phyloP scores from a whole-genome alignment of 306 rosid genomes.

The Rubus idaeus region DNA sequence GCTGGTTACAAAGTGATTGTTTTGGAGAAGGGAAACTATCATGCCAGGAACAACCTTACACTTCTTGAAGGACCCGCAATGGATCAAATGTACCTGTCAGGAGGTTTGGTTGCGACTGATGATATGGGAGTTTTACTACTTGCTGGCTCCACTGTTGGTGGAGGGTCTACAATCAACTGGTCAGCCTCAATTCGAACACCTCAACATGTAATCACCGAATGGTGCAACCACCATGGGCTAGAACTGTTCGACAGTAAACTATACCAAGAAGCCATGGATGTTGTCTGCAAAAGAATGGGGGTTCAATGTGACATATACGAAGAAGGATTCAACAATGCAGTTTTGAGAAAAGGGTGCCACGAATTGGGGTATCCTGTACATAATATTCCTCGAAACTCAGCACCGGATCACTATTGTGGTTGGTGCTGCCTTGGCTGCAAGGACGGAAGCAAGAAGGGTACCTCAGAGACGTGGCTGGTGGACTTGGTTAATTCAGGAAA shows the following conservation, averaged over 20 bases:
- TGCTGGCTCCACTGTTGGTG: constrained; percentile 83
- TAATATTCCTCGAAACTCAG: constrained; percentile 64
- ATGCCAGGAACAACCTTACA: constrained; percentile 70
- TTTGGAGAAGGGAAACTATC: constrained; percentile 69
- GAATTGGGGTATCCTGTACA: constrained; percentile 66
- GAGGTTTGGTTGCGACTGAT: constrained; percentile 63
- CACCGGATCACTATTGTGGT: constrained; percentile 73
- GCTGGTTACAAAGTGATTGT: constrained; percentile 80
- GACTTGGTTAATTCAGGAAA: constrained; percentile 73
- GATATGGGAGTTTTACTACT: constrained; percentile 52
- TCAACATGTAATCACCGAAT: constrained; percentile 56
- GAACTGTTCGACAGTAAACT: constrained; percentile 63
- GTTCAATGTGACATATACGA: constrained; percentile 60
- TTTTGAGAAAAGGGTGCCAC: constrained; percentile 71
- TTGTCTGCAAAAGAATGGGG: constrained; percentile 63
- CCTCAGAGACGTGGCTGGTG: constrained; percentile 79
- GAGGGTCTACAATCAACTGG: constrained; percentile 85
- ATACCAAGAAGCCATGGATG: constrained; percentile 65
- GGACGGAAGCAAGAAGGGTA: constrained; percentile 76
- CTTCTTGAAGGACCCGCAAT: constrained; percentile 75
- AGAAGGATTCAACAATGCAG: constrained; percentile 77
- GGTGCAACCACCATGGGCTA: constrained; percentile 47
- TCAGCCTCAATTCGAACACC: constrained; percentile 67
- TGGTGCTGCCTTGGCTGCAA: constrained; percentile 86
- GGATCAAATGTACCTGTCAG: constrained; percentile 67